Percentiles rank a stretch among this genome's conserved stretches.
phyloP scores from a whole-genome alignment of 2,329 filamentous ascomycete species.

The Pyrenochaeta sp. region DNA sequence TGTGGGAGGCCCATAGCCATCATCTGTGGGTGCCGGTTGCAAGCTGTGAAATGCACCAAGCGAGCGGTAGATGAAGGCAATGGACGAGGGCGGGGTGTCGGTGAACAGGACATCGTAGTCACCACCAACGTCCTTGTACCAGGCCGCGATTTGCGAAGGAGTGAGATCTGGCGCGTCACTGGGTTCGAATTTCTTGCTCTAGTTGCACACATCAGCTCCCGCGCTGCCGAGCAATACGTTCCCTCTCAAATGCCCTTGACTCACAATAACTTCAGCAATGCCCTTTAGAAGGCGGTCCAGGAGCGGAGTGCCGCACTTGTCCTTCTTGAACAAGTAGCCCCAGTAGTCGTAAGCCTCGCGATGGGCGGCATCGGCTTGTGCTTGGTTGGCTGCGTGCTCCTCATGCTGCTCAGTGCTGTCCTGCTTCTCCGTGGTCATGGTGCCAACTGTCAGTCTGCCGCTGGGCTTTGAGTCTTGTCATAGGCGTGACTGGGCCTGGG shows the following conservation, averaged over 20 bases:
- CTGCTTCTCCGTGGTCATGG: conserved; percentile 40
- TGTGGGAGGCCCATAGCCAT: conserved; percentile 76
- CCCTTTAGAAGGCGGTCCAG: conserved; percentile 56
- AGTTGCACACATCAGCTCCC: conserved; percentile 18
- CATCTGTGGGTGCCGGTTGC: conserved; percentile 69
- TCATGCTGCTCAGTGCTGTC: conserved; percentile 25
- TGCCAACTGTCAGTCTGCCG: conserved; percentile 16
- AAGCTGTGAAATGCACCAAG: conserved; percentile 89
- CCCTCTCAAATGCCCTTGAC: conserved; percentile 11
- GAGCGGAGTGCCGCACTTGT: conserved; percentile 58
- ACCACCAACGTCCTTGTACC: conserved; percentile 57
- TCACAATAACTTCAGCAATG: conserved; percentile 57
- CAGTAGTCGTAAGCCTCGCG: conserved; percentile 58
- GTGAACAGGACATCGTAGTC: conserved; percentile 73
- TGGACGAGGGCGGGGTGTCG: conserved; percentile 72
- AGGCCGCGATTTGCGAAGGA: conserved; percentile 57
- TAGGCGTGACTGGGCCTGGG: conserved; percentile 20
- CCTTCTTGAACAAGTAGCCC: conserved; percentile 59
- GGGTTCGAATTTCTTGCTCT: conserved; percentile 54
- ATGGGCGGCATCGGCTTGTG: conserved; percentile 37
- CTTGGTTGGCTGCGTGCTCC: conserved; percentile 23
- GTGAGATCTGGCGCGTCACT: conserved; percentile 56
- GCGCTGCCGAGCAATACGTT: not conserved
- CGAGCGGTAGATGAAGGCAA: conserved; percentile 92
- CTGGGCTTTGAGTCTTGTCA: conserved; percentile 12